Conservation (phyloP, 345 rosid species). For the Citrus cavaleriei region DNA sequence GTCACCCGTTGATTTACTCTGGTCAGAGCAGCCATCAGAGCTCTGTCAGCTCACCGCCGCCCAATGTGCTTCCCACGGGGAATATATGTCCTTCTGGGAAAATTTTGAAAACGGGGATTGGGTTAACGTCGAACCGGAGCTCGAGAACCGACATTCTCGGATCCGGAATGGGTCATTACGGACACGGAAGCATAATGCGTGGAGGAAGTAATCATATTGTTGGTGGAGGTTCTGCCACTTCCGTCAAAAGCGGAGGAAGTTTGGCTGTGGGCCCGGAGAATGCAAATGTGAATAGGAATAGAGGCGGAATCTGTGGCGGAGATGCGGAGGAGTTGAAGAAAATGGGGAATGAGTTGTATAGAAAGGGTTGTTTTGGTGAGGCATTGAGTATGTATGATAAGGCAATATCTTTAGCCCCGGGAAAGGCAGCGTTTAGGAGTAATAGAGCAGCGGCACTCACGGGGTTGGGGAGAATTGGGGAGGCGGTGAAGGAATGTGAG, state of each 20-base stretch:
- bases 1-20: conserved; percentile 42
- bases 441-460: conserved; percentile 82
- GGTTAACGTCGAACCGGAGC: conserved; percentile 27
- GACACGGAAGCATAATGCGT: conserved; percentile 86
- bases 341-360: conserved; percentile 76
- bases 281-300: conserved; percentile 1
- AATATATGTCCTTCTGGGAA: conserved; percentile 84
- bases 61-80: conserved; percentile 69
- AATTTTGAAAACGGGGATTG: conserved; percentile 64
- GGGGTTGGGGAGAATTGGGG: conserved; percentile 55
- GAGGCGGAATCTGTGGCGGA: neutral
- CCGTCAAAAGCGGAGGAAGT: neutral
- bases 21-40: conserved; percentile 35
- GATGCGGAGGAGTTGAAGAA: conserved; percentile 77
- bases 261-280: neutral
- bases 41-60: conserved; percentile 48
- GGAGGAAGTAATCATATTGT: conserved; percentile 30
- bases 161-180: conserved; percentile 73
- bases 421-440: conserved; percentile 65
- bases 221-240: conserved; percentile 6
- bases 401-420: conserved; percentile 69
- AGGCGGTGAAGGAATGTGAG: conserved; percentile 83
- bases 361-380: conserved; percentile 62
- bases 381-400: conserved; percentile 80
- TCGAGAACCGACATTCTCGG: conserved; percentile 66